phyloP scores from a whole-genome alignment of 305 asterid species.

The Fraxinus nigra region DNA sequence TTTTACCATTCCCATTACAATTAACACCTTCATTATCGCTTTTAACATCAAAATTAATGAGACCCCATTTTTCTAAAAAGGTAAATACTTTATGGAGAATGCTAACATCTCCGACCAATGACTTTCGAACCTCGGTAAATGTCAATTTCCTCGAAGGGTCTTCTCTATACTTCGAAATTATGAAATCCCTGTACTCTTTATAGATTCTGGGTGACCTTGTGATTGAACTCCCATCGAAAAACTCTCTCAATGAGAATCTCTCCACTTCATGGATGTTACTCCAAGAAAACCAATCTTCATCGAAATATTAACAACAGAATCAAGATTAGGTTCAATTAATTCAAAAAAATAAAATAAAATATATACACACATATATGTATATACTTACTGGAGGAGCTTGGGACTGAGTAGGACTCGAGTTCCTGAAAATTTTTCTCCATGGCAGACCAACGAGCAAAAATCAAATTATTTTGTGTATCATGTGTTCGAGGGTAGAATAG shows the following conservation, averaged over 20 bases:
- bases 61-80: conserved; percentile 89
- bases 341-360: not conserved
- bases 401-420: conserved; percentile 81
- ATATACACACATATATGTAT: not conserved
- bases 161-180: conserved; percentile 73
- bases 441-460: conserved; percentile 10
- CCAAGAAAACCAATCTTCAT: conserved; percentile 88
- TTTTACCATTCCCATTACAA: conserved; percentile 13
- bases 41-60: conserved; percentile 61
- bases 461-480: not conserved
- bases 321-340: conserved; percentile 28
- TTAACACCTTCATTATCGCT: conserved; percentile 16
- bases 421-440: conserved; percentile 52
- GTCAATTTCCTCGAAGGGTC: conserved; percentile 58
- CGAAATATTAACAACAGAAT: not conserved
- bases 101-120: conserved; percentile 80
- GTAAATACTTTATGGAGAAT: conserved; percentile 74
- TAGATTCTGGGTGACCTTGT: conserved; percentile 77
- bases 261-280: conserved; percentile 76
- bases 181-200: conserved; percentile 83
- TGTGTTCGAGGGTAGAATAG: not conserved
- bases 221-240: conserved; percentile 71
- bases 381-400: conserved; percentile 79
- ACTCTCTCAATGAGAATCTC: conserved; percentile 66
- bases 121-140: conserved; percentile 77